Evolutionary conservation across 2,329 filamentous ascomycete species (phyloP), one percentile per base, ranked within the genome.

Genomic region (Aspergillus luchuensis): DNA sequence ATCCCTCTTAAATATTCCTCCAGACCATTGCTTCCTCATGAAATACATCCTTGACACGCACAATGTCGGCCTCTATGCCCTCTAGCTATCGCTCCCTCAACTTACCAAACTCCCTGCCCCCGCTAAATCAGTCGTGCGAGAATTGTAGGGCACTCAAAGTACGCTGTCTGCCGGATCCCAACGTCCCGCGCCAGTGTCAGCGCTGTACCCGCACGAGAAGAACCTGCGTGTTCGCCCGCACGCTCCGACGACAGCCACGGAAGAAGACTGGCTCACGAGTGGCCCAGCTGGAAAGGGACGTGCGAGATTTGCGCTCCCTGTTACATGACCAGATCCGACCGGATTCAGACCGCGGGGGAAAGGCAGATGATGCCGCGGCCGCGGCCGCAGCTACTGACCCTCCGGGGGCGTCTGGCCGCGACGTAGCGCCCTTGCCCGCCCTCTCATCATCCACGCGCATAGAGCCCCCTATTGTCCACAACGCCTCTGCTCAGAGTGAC

Each of bases 221-320:
- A n/a, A 55, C 21, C 39, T 55, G 52, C 43, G 52, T 55, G 4
- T 55, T 55, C n/a, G 52, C 52, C n/a, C 52, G 45, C 38, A 55
- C 52, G 10, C 52, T 55, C 17, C 38, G 52, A 33, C 52, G 52
- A 10, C 52, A 55, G 39, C 52, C 52, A 21, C 52, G 52, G 23
- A 55, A 55, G 41, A 55, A 55, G 36, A 55, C 52, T n/a, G 52
- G 52, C 17, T 55, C 52, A 19, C 52, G 52, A 30, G 52, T 55
- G 15, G 52, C 52, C 11, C 52, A 55, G 52, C n/a, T 55, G 21
- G 52, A 55, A 21, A 45, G 45, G 21, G 52, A 55, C 6, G 38
- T 55, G n/a, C 38, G 52, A 11, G 52, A 55, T 21, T 33, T 55
- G 28, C 52, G 52, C 38, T 41, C 39, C 3, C n/a, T 55, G 5